These are phyloP conservation scores for Russula lepida DNA, from an alignment of 768 basidiomycete genomes.

Conservation along the genomic window DNA sequence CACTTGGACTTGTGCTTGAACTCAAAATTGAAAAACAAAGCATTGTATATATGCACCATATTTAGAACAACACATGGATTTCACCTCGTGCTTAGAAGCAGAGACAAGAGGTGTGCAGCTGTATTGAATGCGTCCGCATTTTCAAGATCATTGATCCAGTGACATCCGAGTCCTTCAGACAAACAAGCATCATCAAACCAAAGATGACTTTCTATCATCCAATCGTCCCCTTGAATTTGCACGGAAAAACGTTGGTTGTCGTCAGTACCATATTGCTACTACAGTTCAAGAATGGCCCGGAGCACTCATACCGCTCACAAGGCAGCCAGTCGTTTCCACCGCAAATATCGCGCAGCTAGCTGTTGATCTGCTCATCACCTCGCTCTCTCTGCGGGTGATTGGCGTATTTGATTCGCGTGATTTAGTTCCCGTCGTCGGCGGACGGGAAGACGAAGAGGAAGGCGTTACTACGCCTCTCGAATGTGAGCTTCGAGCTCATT, in stretches of 20 bases:
- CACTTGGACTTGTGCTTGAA: too few relatives aligned
- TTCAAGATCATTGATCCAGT: too few relatives aligned
- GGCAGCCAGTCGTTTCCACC: slow-evolving; percentile 64
- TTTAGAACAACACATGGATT: too few relatives aligned
- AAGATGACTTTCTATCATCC: slow-evolving; percentile 17
- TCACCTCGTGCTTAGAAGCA: too few relatives aligned
- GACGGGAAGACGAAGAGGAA: slow-evolving; percentile 48
- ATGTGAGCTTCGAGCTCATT: slow-evolving; percentile 37
- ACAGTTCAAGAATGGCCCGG: neutral
- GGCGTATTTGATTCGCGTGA: slow-evolving; percentile 56
- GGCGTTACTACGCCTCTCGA: slow-evolving; percentile 72
- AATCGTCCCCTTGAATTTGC: neutral
- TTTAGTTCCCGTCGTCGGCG: slow-evolving; percentile 65
- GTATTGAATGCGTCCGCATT: too few relatives aligned
- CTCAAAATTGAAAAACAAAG: too few relatives aligned
- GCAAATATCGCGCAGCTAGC: slow-evolving; percentile 80
- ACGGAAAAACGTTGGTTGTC: slow-evolving; percentile 10
- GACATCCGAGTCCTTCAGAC: too few relatives aligned
- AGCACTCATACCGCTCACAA: slow-evolving; percentile 13
- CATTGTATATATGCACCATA: too few relatives aligned
- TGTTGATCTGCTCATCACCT: slow-evolving; percentile 63
- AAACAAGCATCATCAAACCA: neutral
- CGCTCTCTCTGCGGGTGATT: slow-evolving; percentile 49
- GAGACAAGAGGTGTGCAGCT: too few relatives aligned
- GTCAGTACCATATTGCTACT: slow-evolving; percentile 3